Conservation (phyloP, 169 alveolate genomes). For the Ophryocystis elektroscirrha region DNA sequence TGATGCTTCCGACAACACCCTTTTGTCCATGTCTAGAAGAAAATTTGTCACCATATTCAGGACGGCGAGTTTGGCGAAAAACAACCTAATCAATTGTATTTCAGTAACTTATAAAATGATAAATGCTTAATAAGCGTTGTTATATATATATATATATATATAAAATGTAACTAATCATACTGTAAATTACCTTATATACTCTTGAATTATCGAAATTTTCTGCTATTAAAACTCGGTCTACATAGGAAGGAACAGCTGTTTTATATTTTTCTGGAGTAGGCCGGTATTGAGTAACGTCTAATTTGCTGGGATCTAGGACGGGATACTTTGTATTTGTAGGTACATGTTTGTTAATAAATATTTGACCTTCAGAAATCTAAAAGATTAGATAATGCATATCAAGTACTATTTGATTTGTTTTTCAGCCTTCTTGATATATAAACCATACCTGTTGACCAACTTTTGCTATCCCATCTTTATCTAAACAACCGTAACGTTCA, state of each 20-base stretch:
- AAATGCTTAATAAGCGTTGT: too few species aligned
- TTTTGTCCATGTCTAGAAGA: slow-evolving; percentile 95
- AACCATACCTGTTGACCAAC: slow-evolving; percentile 33
- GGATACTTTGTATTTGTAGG: too few species aligned
- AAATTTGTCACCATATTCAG: slow-evolving; percentile 74
- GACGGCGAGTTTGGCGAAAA: slow-evolving; percentile 63
- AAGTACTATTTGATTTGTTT: neutral
- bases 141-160: too few species aligned
- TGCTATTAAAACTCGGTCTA: slow-evolving; percentile 77
- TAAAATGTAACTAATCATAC: too few species aligned
- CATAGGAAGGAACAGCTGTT: slow-evolving; percentile 56
- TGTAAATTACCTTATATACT: slow-evolving; percentile 67
- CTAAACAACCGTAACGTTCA: slow-evolving; percentile 44
- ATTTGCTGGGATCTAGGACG: too few species aligned
- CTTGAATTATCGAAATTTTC: slow-evolving; percentile 64
- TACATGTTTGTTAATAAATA: neutral
- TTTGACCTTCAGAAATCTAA: too few species aligned
- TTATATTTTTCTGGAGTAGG: slow-evolving; percentile 39
- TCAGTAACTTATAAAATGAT: too few species aligned
- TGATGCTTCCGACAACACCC: slow-evolving; percentile 98
- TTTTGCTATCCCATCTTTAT: slow-evolving; percentile 70
- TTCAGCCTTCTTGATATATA: too few species aligned
- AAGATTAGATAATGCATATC: neutral
- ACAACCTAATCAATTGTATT: too few species aligned
- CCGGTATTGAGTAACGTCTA: slow-evolving; percentile 21